Percentiles rank a stretch among this genome's conserved stretches.
phyloP scores from a whole-genome alignment of 2,329 filamentous ascomycete genomes.

The Mollisiaceae sp. region DNA sequence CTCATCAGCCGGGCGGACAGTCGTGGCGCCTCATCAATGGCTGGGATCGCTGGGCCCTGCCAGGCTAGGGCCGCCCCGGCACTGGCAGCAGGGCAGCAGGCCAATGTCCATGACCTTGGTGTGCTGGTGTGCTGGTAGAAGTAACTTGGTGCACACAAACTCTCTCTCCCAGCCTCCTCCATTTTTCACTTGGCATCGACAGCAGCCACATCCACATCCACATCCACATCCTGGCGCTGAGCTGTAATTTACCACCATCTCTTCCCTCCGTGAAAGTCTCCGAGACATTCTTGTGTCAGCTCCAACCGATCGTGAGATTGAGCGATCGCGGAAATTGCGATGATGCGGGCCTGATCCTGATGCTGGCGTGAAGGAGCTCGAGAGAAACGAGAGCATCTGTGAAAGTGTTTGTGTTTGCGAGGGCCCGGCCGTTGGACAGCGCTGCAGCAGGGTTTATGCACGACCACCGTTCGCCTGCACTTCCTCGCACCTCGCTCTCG shows the following conservation, averaged over 20 bases:
- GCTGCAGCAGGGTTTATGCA: not conserved
- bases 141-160: not conserved
- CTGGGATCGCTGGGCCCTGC: not conserved
- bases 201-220: not conserved
- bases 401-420: not conserved
- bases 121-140: no score
- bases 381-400: not conserved
- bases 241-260: not conserved
- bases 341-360: not conserved
- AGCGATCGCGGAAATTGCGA: not conserved
- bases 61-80: not conserved
- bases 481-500: not conserved
- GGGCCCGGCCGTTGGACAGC: not conserved
- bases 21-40: conserved; percentile 4
- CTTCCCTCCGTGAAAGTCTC: not conserved
- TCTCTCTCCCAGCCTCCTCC: not conserved
- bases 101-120: not conserved
- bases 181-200: not conserved
- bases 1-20: not conserved
- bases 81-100: not conserved
- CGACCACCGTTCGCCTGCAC: not conserved
- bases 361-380: not conserved
- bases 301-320: not conserved
- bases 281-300: not conserved
- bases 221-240: not conserved